phyloP scores from a whole-genome alignment of 1,284 basidiomycete species.

The Irpex rosettiformis region DNA sequence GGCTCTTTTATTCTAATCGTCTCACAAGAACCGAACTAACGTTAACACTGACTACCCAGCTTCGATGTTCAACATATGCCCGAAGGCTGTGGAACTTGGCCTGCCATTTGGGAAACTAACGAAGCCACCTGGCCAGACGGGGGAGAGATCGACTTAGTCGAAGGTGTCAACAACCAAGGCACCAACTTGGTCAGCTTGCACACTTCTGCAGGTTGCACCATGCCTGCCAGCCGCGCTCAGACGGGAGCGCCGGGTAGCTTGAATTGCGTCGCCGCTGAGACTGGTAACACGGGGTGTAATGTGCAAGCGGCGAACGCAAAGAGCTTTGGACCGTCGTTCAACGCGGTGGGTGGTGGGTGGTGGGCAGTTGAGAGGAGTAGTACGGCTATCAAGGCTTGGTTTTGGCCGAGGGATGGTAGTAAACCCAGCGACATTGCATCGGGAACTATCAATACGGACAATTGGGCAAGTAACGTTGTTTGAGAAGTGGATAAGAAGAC shows the following conservation, averaged over 20 bases:
- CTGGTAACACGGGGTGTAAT: slow-evolving; percentile 63
- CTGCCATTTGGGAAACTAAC: slow-evolving; percentile 41
- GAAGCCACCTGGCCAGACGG: slow-evolving; percentile 24
- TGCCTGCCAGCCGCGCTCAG: slow-evolving; percentile 18
- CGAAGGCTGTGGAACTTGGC: slow-evolving; percentile 61
- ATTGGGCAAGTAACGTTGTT: slow-evolving; percentile 32
- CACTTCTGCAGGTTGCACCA: slow-evolving; percentile 45
- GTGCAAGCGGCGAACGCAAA: slow-evolving; percentile 42
- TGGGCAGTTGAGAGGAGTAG: slow-evolving; percentile 47
- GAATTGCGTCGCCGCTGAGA: slow-evolving; percentile 54
- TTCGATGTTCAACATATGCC: slow-evolving; percentile 51
- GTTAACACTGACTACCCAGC: slow-evolving; percentile 27
- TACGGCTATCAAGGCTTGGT: slow-evolving; percentile 46
- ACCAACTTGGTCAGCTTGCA: slow-evolving; percentile 54
- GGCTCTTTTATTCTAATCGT: not conserved
- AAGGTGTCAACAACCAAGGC: slow-evolving; percentile 48
- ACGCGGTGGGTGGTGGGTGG: slow-evolving; percentile 58
- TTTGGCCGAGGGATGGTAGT: slow-evolving; percentile 41
- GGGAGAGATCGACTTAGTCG: slow-evolving; percentile 33
- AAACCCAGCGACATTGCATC: slow-evolving; percentile 29
- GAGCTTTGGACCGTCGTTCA: slow-evolving; percentile 58
- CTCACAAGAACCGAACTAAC: not conserved
- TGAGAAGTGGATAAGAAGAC: not conserved
- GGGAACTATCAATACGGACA: slow-evolving; percentile 30
- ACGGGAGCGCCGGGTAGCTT: slow-evolving; percentile 21